Evolutionary conservation across 2,329 filamentous ascomycete species (phyloP), one percentile per base, ranked within the genome.

Genomic region (Botrytis squamosa): DNA sequence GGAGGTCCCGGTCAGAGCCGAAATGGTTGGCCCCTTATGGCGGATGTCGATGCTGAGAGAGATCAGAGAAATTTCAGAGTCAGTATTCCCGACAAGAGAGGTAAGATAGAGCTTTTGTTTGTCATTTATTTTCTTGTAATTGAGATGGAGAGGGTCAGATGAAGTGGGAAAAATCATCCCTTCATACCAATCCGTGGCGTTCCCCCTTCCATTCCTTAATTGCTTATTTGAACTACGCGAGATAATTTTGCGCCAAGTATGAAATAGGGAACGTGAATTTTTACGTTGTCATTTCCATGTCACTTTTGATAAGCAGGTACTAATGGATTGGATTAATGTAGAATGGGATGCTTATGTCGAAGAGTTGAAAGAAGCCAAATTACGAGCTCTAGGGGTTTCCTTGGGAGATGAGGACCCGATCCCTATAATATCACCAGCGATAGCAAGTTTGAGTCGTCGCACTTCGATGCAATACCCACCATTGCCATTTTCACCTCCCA

Each of bases 341-440:
- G 79, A 89, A 78, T 93, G 91, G 91, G 92, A 93, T 79, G 86
- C 90, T 40, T 97, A 98, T 82, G 92, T 95, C 74, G 88, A 92
- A 72, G 91, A 92, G 77, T 85, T 98, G 52, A 90, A 93, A 77
- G 96, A 99, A 84, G 94, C 95, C 75, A 99, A 98, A 84, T 86
- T 99, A 70, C 91, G 94, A 75, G 95, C 95, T 69, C 87, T 99
- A 72, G 96, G 96, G 76, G 96, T 98, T 20, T 94, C 90, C 29
- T 87, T 93, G 75, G 93, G 90, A 52, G 90, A 92, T 67, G 91
- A 94, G 9, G 93, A 96, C 70, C 84, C 88, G 75, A 83, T 86
- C 70, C 84, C 88, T 6, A 89, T 90, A 5, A 86, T 91, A 77
- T 95, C 94, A 22, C 91, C 91, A 16, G 88, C 85, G n/a, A 85